phyloP scores from a whole-genome alignment of 192 early-diverging fungal genomes.

The Blastocladiella britannica region DNA sequence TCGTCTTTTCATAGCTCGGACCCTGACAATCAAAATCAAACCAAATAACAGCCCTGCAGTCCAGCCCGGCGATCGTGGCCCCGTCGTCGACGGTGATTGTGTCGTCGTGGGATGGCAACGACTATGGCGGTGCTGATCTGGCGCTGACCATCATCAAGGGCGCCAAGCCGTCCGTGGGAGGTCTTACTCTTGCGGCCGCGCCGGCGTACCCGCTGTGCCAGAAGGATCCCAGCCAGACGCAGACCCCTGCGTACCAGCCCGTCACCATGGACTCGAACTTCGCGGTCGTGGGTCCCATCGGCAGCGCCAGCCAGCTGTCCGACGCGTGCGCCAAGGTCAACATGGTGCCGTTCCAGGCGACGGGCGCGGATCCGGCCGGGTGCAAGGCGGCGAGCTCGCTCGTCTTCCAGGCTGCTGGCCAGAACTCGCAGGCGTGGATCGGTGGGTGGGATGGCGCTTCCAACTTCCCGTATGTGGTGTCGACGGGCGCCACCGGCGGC shows the following conservation, averaged over 20 bases:
- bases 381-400: not conserved
- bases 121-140: not conserved
- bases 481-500: not conserved
- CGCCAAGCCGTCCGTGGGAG: no score
- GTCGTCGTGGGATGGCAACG: not conserved
- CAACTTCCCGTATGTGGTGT: not conserved
- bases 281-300: not conserved
- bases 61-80: not conserved
- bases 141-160: not conserved
- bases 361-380: not conserved
- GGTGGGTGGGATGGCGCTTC: no score
- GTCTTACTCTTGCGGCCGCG: not conserved
- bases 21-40: no score
- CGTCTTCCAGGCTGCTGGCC: not conserved
- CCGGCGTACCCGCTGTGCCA: not conserved
- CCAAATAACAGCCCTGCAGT: not conserved
- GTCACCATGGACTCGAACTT: not conserved
- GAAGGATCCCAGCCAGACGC: not conserved
- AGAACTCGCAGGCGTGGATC: not conserved
- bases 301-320: not conserved
- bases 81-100: not conserved
- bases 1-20: no score
- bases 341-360: not conserved
- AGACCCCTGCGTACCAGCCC: not conserved
- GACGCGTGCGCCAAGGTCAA: not conserved